Conservation (phyloP, 805 yeast species). For the Candida boidinii region DNA sequence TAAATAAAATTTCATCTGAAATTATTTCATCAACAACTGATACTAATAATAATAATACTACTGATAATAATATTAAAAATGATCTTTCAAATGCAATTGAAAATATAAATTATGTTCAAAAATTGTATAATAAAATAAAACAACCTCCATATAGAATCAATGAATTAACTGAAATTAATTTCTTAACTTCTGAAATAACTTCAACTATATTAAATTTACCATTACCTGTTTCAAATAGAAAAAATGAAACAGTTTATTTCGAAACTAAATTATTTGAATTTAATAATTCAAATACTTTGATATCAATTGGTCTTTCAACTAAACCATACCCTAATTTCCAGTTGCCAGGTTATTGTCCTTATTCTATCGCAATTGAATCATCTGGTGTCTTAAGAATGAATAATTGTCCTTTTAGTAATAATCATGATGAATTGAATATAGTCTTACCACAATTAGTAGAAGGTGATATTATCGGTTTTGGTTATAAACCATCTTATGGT, state of each 20-base stretch:
- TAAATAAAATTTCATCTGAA: neutral
- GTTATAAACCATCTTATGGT: constrained; percentile 39
- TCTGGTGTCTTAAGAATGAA: constrained; percentile 57
- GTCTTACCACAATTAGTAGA: constrained; percentile 43
- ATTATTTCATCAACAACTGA: neutral
- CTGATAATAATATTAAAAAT: constrained; percentile 1
- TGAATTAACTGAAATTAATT: constrained; percentile 24
- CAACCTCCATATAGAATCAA: constrained; percentile 20
- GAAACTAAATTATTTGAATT: constrained; percentile 46
- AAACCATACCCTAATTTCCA: constrained; percentile 70
- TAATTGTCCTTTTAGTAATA: constrained; percentile 53
- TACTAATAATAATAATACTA: neutral
- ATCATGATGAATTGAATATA: constrained; percentile 31
- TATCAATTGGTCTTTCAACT: constrained; percentile 61
- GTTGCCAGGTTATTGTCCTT: constrained; percentile 64
- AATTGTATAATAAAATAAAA: constrained; percentile 7
- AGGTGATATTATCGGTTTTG: constrained; percentile 50
- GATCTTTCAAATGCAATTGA: neutral
- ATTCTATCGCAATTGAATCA: constrained; percentile 66
- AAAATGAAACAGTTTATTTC: constrained; percentile 52
- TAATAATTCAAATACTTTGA: constrained; percentile 34
- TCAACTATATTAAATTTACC: constrained; percentile 24
- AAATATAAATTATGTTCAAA: constrained; percentile 7
- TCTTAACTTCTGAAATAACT: constrained; percentile 13
- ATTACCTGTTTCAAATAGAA: constrained; percentile 25